phyloP scores from a whole-genome alignment of 108 stramenopile genomes.

The Pseudonitzschia delicatissima region DNA sequence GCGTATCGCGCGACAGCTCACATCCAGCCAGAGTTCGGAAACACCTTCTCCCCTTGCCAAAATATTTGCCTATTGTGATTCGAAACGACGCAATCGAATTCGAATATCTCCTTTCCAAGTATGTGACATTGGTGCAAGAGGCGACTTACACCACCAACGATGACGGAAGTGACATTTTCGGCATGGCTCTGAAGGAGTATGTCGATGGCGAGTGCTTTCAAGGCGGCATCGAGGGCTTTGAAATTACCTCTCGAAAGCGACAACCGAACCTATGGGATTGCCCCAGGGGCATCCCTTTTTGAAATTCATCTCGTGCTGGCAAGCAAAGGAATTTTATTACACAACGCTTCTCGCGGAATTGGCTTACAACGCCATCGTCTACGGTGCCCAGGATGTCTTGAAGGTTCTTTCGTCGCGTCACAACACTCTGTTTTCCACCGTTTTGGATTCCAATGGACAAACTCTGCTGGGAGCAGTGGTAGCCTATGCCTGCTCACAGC shows the following conservation, averaged over 20 bases:
- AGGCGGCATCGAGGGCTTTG: neutral
- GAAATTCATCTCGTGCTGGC: neutral
- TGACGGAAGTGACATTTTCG: neutral
- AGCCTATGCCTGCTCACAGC: neutral
- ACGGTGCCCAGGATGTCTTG: neutral
- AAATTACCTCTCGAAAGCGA: neutral
- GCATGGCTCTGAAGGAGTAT: slow-evolving; percentile 5
- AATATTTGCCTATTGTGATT: slow-evolving; percentile 3
- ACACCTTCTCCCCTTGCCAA: neutral
- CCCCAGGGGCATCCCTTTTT: slow-evolving; percentile 3
- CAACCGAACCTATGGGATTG: slow-evolving; percentile 2
- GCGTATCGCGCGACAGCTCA: neutral
- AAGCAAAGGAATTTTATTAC: slow-evolving; percentile 6
- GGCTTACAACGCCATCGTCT: slow-evolving; percentile 2
- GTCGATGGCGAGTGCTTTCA: neutral
- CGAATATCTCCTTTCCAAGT: neutral
- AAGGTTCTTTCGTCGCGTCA: neutral
- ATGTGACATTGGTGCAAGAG: neutral
- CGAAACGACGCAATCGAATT: slow-evolving; percentile 8
- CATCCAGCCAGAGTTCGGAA: neutral
- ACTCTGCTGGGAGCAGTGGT: neutral
- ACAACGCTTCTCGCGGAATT: slow-evolving; percentile 2
- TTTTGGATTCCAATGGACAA: neutral
- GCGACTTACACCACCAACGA: neutral
- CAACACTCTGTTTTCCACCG: neutral